A percentile compares a stretch with the other conserved stretches of the same genome.
These are phyloP conservation scores for Spergularia bocconei DNA, from an alignment of 148 eudicot genomes.

Conservation along the genomic window DNA sequence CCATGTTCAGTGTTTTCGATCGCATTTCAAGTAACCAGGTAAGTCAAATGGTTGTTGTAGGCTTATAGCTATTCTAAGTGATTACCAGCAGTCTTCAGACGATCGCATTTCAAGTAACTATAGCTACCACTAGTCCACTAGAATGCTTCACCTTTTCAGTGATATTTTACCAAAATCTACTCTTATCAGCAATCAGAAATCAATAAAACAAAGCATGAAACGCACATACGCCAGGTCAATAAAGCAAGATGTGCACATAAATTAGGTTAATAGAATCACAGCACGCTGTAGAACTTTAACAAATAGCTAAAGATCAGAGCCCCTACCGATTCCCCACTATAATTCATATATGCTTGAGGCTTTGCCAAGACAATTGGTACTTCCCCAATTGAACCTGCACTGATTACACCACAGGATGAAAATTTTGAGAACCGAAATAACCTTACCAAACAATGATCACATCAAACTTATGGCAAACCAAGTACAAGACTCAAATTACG, in stretches of 20 bases:
- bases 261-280: not conserved
- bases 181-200: not conserved
- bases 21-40: no score
- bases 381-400: constrained; percentile 90
- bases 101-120: not conserved
- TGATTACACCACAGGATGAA: constrained; percentile 32
- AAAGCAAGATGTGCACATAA: not conserved
- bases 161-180: not conserved
- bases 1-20: not conserved
- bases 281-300: not conserved
- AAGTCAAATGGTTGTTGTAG: no score
- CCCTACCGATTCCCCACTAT: constrained; percentile 89
- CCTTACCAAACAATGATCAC: not conserved
- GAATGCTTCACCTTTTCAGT: not conserved
- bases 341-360: constrained; percentile 96
- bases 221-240: no score
- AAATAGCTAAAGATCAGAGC: constrained; percentile 17
- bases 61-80: not conserved
- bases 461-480: not conserved
- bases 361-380: constrained; percentile 84
- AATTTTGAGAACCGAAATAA: constrained; percentile 18
- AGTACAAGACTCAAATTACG: not conserved
- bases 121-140: not conserved
- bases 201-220: not conserved
- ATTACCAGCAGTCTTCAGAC: not conserved